A percentile compares a stretch with the other conserved stretches of the same genome.
Conservation (phyloP, 2,329 filamentous ascomycete species). For the Decorospora gaudefroyi region DNA sequence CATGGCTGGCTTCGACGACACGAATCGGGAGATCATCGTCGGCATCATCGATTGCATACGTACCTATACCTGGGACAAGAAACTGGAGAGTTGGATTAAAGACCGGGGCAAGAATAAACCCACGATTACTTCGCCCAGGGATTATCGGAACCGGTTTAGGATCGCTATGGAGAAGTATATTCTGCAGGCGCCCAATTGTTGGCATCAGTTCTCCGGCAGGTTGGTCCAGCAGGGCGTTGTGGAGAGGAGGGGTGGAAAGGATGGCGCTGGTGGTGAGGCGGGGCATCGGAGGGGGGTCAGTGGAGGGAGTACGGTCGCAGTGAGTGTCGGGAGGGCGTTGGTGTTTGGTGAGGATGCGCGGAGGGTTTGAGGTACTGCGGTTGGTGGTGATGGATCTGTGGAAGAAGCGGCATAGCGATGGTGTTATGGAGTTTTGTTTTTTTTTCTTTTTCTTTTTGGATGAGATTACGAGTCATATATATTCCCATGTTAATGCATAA, state of each 20-base stretch:
- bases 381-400: not conserved
- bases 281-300: constrained; percentile 26
- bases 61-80: constrained; percentile 99
- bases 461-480: not conserved
- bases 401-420: not conserved
- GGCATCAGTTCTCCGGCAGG: constrained; percentile 65
- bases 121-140: constrained; percentile 94
- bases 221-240: constrained; percentile 26
- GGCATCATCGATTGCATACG: constrained; percentile 97
- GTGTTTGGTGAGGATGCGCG: constrained; percentile 2
- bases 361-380: not conserved
- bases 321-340: constrained; percentile 7
- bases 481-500: not conserved
- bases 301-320: constrained; percentile 15
- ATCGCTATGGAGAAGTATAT: constrained; percentile 95
- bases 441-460: not conserved
- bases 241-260: constrained; percentile 21
- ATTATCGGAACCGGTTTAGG: constrained; percentile 94
- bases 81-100: constrained; percentile 99
- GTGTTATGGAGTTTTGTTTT: not conserved
- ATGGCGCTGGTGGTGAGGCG: constrained; percentile 5
- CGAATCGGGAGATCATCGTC: constrained; percentile 86
- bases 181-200: constrained; percentile 73
- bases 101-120: constrained; percentile 86
- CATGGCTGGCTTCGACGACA: constrained; percentile 97